A percentile compares a stretch with the other conserved stretches of the same genome.
phyloP scores from a whole-genome alignment of 1,284 basidiomycete genomes.

The Cutaneotrichosporon arboriforme region DNA sequence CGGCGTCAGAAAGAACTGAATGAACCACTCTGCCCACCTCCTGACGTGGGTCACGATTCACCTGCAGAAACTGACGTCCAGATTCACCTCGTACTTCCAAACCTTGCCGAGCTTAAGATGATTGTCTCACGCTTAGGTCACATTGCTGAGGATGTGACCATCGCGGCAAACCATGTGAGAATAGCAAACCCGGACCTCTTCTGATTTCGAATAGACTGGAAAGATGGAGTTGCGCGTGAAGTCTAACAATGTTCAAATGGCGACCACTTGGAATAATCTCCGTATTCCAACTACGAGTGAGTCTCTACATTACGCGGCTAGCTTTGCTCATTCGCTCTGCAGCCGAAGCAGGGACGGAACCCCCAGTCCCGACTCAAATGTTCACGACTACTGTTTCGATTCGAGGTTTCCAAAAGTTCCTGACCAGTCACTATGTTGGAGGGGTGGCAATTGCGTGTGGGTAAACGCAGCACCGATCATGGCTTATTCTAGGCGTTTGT shows the following conservation, averaged over 20 bases:
- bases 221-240: constrained; percentile 57
- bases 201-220: constrained; percentile 32
- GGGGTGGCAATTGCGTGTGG: constrained; percentile 79
- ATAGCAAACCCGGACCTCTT: background rate
- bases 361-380: constrained; percentile 55
- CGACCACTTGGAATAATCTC: constrained; percentile 73
- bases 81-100: constrained; percentile 77
- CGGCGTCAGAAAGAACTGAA: constrained; percentile 64
- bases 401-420: constrained; percentile 72
- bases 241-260: constrained; percentile 66
- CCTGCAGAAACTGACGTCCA: constrained; percentile 35
- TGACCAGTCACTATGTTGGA: constrained; percentile 76
- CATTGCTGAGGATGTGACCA: constrained; percentile 67
- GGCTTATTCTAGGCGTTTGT: constrained; percentile 62
- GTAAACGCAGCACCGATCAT: constrained; percentile 24
- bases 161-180: constrained; percentile 49
- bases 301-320: constrained; percentile 27
- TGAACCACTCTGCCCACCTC: constrained; percentile 81
- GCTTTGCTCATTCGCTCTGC: background rate
- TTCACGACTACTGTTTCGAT: constrained; percentile 66
- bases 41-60: constrained; percentile 58
- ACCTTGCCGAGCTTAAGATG: constrained; percentile 67
- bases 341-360: background rate
- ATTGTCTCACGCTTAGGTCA: constrained; percentile 68
- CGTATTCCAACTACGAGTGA: constrained; percentile 62